Percentiles rank a stretch among this genome's conserved stretches.
Conservation (phyloP, 106 monocot genomes). For the Apostasia shenzhenica region DNA sequence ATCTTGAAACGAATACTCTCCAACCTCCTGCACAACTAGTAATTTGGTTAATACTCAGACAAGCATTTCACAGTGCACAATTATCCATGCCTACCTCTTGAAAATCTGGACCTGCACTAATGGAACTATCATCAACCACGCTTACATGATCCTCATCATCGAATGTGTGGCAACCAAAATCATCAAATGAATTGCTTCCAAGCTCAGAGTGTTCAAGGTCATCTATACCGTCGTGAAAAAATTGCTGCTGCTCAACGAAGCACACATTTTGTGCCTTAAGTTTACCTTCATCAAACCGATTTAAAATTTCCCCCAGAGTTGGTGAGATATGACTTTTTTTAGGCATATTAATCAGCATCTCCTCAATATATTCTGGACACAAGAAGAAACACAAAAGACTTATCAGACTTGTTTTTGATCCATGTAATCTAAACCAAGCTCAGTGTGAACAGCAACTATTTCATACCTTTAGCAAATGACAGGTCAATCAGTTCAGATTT, state of each 20-base stretch:
- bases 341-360: constrained; percentile 59
- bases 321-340: constrained; percentile 66
- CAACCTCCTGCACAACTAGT: constrained; percentile 44
- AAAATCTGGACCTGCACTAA: constrained; percentile 20
- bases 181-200: constrained; percentile 25
- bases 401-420: not conserved
- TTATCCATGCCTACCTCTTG: constrained; percentile 30
- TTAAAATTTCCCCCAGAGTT: constrained; percentile 62
- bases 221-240: constrained; percentile 17
- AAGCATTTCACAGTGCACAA: constrained; percentile 17
- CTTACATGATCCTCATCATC: constrained; percentile 49
- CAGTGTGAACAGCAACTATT: not conserved
- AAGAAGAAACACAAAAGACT: constrained; percentile 5
- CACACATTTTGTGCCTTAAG: constrained; percentile 23
- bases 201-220: constrained; percentile 20
- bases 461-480: constrained; percentile 71
- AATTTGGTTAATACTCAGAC: not conserved
- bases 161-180: constrained; percentile 30
- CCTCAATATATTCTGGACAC: constrained; percentile 51
- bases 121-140: constrained; percentile 34
- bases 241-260: constrained; percentile 11
- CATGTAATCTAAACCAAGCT: not conserved
- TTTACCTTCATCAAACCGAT: constrained; percentile 70
- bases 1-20: constrained; percentile 20
- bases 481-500: constrained; percentile 58